Evolutionary conservation across 2,329 filamentous ascomycete species (phyloP), one percentile per base, ranked within the genome.

Genomic region (Paecilomyces formosus): DNA sequence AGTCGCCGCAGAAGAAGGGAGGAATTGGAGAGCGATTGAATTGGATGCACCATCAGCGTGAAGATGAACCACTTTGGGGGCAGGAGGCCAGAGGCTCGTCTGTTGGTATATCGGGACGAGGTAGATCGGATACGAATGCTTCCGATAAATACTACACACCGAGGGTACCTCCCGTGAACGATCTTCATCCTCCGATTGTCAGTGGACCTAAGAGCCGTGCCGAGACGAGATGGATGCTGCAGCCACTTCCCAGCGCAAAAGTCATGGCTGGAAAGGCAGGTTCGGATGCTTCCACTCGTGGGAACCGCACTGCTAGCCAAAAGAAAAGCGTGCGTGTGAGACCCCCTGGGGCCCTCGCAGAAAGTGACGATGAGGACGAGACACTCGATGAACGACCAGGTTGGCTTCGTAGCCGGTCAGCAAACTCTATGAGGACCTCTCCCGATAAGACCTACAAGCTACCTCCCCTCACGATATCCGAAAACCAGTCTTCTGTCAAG

Each of bases 21-120:
- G 74, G 30, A 72, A 57, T 71, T 15, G 69, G 69, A n/a, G 83
- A 84, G 54, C 87, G 86, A 54, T 92, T 88, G 88, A 93, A 94
- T 68, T 81, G 81, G 66, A 86, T 85, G 72, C 84, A 88, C 61
- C 92, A 95, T 71, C 90, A 96, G 72, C 82, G 92, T 57, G 90
- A 94, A 70, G 92, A 96, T 64, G 92, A 97, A 74, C 86, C 89
- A 63, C 80, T 96, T 5, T 95, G 90, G 89, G 90, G 90, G 18
- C 73, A 83, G 62, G 72, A 78, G 53, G 68, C 78, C 64, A 78
- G 81, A 58, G 79, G 83, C 53, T 82, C 86, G 65, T 76, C 83
- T 30, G 82, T 85, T 55, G 73, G 76, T n/a, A 66, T 80, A 53
- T 75, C 73, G 24, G 70, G 76, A 58, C 65, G 75, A 61, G 70